Base-by-base conservation (phyloP, 352 stramenopile species). In the Pythium pyrilobum region DNA sequence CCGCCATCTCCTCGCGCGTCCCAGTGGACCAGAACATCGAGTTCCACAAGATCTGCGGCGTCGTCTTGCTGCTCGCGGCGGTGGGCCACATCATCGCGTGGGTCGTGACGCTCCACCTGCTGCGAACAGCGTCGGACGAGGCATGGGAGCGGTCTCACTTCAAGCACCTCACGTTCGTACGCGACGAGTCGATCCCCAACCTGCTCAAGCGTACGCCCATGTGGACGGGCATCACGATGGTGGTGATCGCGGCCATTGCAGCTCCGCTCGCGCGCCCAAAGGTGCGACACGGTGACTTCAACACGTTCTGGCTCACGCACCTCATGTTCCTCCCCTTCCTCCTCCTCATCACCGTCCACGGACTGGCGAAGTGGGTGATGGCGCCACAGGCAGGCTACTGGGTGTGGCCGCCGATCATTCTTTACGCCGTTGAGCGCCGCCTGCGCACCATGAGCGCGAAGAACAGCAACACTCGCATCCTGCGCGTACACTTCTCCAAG, bases 21-120 rank as follows among this genome's bases (percentile, higher is more conserved):
- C 81, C 81, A 2, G 64, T 88, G 21, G 77, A 87, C 63, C 54
- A 85, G 34, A 67, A 87, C 60, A 84, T 90, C 34, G 71, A 83
- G 53, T 90, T 90, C 46, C 79, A 90, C 64, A 87, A 85, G 60
- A 69, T 89, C 62, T 83, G 71, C 13, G 79, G 79, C n/a, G 52
- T 85, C 21, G 71, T 88, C 16, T 59, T 85, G 54, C 53, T 90
- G 43, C 52, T 86, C 20, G 74, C 79, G 21, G 79, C 72, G 10
- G 39, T 87, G 21, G 76, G 65, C 4, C 79, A 88, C 66, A 73
- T 75, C 1, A 54, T 46, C 8, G 72, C 72, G 13, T 85, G 76
- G 73, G 27, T 85, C 13, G 62, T 77, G 18, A 85, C 85, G 43
- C 72, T 83, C 23, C 66, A 77, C 41, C 81, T 85, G 49, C 60